Evolutionary conservation across 805 yeast species (phyloP), one percentile per base, ranked within the genome.

Genomic region (Spathaspora hagerdaliae): DNA sequence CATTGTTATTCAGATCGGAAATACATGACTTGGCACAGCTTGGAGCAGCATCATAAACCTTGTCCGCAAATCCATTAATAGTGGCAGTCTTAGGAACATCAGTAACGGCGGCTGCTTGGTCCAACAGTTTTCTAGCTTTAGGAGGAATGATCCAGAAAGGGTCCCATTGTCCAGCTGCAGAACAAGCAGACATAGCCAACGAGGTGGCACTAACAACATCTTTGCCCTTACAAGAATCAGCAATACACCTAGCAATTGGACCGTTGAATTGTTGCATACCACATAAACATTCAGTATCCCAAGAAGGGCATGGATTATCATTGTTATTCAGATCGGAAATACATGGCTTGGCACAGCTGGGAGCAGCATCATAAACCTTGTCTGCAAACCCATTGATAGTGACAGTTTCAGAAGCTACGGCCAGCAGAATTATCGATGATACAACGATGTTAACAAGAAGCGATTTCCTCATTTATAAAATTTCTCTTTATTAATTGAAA

Each of bases 371-470:
- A 49, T 63, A 63, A 42, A 74, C 66, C 14, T 67, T 68, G 55
- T 74, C 79, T 27, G 78, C 78, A 45, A 74, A 74, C 1, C 79
- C 79, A 49, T 74, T 74, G 47, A 71, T 62, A 35, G 68, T 53
- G 32, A 78, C 78, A 29, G 77, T 71, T 49, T 69, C 57, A 14
- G 77, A 19, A 19, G 24, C 24, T 19, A 19, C 24, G 24, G 24
- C 24, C 24, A 19, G 5, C 24, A 19, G 77, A 68, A 29, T 19
- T 19, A 19, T 19, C 24, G 24, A 19, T 19, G 24, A 19, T 19
- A 19, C 24, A 5, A 19, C 24, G 24, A 19, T 19, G 24, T 19
- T 19, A 19, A 19, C 24, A 19, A 19, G 24, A 19, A 19, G 24
- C 24, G 24, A 19, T 2, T 19, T 19, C 24, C 24, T 19, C 24